Evolutionary conservation across 1,284 basidiomycete species (phyloP).

Genomic region (Somion occarium): DNA sequence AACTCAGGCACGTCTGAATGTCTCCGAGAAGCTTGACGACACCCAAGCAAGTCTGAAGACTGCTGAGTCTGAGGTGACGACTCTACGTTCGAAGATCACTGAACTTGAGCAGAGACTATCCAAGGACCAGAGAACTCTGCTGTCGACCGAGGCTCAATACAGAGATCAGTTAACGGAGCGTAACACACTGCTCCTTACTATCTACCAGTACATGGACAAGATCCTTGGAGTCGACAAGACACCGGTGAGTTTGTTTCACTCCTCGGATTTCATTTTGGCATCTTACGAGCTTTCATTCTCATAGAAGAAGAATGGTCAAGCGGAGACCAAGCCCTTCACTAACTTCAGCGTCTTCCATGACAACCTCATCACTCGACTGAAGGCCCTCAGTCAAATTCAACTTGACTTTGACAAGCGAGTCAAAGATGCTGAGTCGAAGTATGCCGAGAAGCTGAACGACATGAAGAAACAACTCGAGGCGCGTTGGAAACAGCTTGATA

Average conservation of each 20-base stretch:
- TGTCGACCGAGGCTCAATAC: slow-evolving; percentile 74
- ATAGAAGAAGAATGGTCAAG: slow-evolving; percentile 66
- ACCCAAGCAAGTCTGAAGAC: slow-evolving; percentile 56
- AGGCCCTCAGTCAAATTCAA: slow-evolving; percentile 80
- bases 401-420: slow-evolving; percentile 82
- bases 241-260: slow-evolving; percentile 48
- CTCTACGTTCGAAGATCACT: slow-evolving; percentile 53
- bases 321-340: slow-evolving; percentile 86
- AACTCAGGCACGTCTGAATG: slow-evolving; percentile 78
- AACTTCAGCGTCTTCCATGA: slow-evolving; percentile 96
- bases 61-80: slow-evolving; percentile 60
- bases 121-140: slow-evolving; percentile 77
- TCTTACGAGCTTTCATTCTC: no score
- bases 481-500: slow-evolving; percentile 91
- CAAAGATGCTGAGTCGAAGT: slow-evolving; percentile 75
- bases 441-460: slow-evolving; percentile 67
- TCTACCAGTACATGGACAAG: slow-evolving; percentile 95
- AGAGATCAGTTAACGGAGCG: slow-evolving; percentile 90
- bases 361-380: slow-evolving; percentile 85
- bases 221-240: slow-evolving; percentile 86
- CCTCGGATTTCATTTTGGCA: no score
- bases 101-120: slow-evolving; percentile 80
- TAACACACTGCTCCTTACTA: slow-evolving; percentile 86
- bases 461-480: slow-evolving; percentile 87
- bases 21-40: slow-evolving; percentile 83